Conservation (phyloP, 768 basidiomycete species). For the Cystofilobasidium capitatum region DNA sequence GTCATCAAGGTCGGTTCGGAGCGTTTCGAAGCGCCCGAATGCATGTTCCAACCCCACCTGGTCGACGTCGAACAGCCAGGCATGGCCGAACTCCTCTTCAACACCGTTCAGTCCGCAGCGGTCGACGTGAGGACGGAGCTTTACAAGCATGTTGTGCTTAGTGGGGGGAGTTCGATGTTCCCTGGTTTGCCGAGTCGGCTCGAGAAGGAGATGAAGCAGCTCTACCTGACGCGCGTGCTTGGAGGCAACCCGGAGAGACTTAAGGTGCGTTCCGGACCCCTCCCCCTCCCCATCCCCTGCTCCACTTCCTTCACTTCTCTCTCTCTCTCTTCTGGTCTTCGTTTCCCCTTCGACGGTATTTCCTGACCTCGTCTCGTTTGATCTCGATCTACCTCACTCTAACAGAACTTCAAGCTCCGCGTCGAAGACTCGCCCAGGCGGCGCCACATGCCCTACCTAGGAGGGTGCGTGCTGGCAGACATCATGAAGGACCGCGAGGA, state of each 20-base stretch:
- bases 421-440: conserved; percentile 97
- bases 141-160: conserved; percentile 96
- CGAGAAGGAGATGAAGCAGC: conserved; percentile 99
- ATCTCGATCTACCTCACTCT: background rate
- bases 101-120: conserved; percentile 83
- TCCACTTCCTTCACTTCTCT: background rate
- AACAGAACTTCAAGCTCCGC: conserved; percentile 98
- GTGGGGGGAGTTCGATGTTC: conserved; percentile 97
- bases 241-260: conserved; percentile 63
- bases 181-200: conserved; percentile 91
- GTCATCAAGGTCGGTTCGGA: conserved; percentile 96
- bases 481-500: conserved; percentile 93
- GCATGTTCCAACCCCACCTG: conserved; percentile 98
- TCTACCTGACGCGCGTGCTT: conserved; percentile 87
- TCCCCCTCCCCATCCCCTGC: background rate
- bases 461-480: conserved; percentile 94
- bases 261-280: background rate
- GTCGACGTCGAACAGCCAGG: conserved; percentile 96
- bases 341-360: background rate
- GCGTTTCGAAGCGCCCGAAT: conserved; percentile 97
- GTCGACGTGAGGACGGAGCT: conserved; percentile 81
- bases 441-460: conserved; percentile 99
- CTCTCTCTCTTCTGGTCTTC: background rate
- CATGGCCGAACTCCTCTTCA: conserved; percentile 94
- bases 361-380: background rate